Evolutionary conservation across 106 monocot genomes (phyloP), one percentile per base, ranked within the genome.

Genomic region (Dioscorea alata): DNA sequence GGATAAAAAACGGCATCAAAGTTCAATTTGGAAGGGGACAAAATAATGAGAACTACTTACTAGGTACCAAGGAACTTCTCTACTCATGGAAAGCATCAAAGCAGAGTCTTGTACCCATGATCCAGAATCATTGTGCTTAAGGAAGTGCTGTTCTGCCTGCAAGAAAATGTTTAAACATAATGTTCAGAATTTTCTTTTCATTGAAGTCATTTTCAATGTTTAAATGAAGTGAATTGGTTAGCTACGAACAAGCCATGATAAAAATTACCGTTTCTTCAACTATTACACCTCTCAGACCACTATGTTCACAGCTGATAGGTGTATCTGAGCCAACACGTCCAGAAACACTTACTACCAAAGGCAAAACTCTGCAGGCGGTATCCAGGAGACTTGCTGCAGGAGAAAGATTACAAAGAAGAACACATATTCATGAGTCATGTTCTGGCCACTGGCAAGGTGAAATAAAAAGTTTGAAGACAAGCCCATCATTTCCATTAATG

Each of bases 31-130:
- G 6, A 42, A 28, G 28, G 28, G 42, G 42, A 42, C 9, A 42
- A 42, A 42, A 42, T 42, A 6, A 42, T 42, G 42, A 42, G 10
- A 42, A 42, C 42, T 42, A 42, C 42, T 80, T 80, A 96, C 96
- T 78, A 96, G 73, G 71, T 82, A 96, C 96, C 96, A 96, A 54
- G 96, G 96, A 70, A 88, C 86, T 71, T 96, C 96, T 74, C 86
- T 92, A 60, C 83, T 82, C 79, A 85, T 66, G 32, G 91, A 91
- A 71, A 91, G 78, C 84, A 96, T 92, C 79, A 86, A 59, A 31
- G 96, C 88, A 66, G 92, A 96, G 62, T 92, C 96, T 66, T 96
- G 96, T 75, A 96, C 86, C 96, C 96, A 96, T 65, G 96, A 89
- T 33, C 89, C 96, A 72, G 91, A 84, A 78, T 96, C 96, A 74